Percentiles rank a stretch among this genome's conserved stretches.
Evolutionary conservation across 1,284 basidiomycete genomes (phyloP).

Genomic region (Leucoagaricus sp.): DNA sequence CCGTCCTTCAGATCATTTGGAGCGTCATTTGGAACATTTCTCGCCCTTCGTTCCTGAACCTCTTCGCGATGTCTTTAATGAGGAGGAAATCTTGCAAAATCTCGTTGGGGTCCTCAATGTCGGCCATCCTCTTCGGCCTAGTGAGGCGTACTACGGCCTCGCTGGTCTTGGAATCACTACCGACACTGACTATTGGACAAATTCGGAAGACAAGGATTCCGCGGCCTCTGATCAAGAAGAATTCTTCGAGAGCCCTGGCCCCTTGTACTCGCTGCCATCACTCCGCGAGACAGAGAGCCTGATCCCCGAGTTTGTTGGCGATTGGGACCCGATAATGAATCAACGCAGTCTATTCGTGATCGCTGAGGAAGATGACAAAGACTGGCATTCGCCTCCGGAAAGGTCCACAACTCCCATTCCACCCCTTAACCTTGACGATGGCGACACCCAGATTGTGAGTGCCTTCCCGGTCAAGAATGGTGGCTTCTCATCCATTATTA

Average conservation of each 20-base stretch:
- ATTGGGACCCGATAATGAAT: no score
- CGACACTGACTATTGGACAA: neutral
- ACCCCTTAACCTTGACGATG: no score
- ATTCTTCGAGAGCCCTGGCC: neutral
- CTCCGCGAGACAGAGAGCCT: no score
- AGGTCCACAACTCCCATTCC: no score
- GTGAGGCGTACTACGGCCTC: neutral
- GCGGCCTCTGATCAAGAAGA: neutral
- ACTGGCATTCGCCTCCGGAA: neutral
- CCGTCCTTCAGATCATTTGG: no score
- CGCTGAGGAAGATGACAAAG: neutral
- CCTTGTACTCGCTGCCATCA: no score
- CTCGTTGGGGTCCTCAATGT: slow-evolving; percentile 1
- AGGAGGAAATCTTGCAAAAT: neutral
- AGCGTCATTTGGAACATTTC: no score
- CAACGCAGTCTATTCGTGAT: neutral
- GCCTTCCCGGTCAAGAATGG: no score
- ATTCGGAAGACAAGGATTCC: neutral
- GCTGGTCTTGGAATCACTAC: neutral
- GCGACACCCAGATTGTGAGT: no score
- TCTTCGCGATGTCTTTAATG: neutral
- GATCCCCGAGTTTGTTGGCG: no score
- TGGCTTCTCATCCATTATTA: no score
- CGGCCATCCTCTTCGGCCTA: slow-evolving; percentile 8
- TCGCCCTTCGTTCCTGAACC: neutral